Evolutionary conservation across 2,329 filamentous ascomycete genomes (phyloP), one percentile per base, ranked within the genome.

Genomic region (Sporothrix globosa): DNA sequence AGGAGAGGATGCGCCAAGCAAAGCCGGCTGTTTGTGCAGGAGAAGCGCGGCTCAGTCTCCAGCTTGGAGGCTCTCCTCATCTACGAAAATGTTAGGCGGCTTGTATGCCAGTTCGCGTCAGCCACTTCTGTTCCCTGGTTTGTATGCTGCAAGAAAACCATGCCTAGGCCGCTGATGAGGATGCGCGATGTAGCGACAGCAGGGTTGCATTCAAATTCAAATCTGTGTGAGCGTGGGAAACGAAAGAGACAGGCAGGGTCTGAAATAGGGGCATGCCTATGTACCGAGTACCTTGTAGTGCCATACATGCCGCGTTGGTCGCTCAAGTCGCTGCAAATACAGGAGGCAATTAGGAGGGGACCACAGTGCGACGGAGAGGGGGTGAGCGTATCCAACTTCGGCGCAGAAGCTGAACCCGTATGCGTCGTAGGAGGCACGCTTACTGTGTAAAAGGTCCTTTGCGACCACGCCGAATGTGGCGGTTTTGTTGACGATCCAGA

Each of bases 101-200:
- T 50, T 65, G 60, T 21, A 65, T 63, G 58, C 11, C n/a, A 30
- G 19, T 61, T 19, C 14, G 13, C 10, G 11, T 17, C 21, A 14
- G 19, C 39, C 58, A 24, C n/a, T 63, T 24, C 24, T n/a, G 14
- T 65, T 65, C 60, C 60, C 24, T 65, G 41, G 24, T 46, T 46
- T 65, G 34, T 48, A 14, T 5, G 9, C 17, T 19, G 41, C 60
- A 30, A 41, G 21, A 44, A 34, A 50, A 48, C 44, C 27, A 41
- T 48, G 21, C 27, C 24, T 44, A 65, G 60, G 61, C 27, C 21
- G 44, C 24, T 65, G 61, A 65, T 48, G 61, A 65, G 61, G 61
- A 65, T 65, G 44, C 44, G 61, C 44, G 39, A 63, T 46, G 58
- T 39, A 21, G 39, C 58, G 39, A 13, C 48, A 7, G 44, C 54